These are phyloP conservation scores for Amesomyces nigricolor DNA, from an alignment of 2,329 filamentous ascomycete genomes.

Conservation along the genomic window DNA sequence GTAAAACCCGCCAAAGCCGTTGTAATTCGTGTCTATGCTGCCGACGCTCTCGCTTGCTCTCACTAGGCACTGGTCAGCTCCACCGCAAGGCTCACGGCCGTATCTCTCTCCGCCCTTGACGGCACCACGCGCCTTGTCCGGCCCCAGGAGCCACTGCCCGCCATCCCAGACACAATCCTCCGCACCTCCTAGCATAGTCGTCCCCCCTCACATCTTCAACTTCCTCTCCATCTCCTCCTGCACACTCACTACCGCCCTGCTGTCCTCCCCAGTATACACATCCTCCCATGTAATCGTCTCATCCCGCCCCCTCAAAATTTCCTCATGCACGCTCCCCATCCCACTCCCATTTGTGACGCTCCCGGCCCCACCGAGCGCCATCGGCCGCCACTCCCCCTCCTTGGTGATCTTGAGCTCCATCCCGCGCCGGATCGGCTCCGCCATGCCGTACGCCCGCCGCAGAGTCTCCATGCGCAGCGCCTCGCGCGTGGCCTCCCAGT, in stretches of 20 bases:
- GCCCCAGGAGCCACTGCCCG: neutral
- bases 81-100: no score
- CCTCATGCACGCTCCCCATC: conserved; percentile 70
- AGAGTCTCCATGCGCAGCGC: conserved; percentile 81
- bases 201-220: conserved; percentile 63
- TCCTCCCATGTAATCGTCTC: conserved; percentile 85
- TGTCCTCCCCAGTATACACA: conserved; percentile 76
- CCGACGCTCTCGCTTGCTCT: no score
- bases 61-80: no score
- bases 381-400: conserved; percentile 73
- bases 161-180: neutral
- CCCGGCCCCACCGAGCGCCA: conserved; percentile 51
- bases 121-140: no score
- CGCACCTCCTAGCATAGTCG: neutral
- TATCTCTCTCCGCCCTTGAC: no score
- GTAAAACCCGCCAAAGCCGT: no score
- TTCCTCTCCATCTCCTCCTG: conserved; percentile 93
- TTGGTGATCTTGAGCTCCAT: conserved; percentile 93
- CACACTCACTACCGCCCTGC: conserved; percentile 63
- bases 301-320: conserved; percentile 79
- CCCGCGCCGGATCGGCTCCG: conserved; percentile 82
- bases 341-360: conserved; percentile 25
- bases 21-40: no score
- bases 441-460: conserved; percentile 81
- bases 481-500: conserved; percentile 89